These are phyloP conservation scores for Rhytidiadelphus loreus DNA, from an alignment of 225 moss, liverwort and hornwort species.

Conservation along the genomic window DNA sequence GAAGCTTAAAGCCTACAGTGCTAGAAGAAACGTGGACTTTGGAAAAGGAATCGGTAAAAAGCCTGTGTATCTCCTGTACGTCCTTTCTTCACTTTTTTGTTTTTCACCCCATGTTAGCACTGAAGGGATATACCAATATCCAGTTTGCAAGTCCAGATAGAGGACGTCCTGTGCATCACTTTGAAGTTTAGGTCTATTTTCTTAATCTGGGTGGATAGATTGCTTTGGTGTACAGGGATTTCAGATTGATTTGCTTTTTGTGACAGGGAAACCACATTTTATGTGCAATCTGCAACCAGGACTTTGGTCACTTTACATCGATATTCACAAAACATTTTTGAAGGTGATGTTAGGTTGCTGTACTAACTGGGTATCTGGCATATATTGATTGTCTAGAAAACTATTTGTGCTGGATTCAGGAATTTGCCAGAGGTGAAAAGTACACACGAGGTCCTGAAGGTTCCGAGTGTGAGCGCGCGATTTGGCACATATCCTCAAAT, in stretches of 20 bases:
- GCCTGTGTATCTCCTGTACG: conserved; percentile 72
- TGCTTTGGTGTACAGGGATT: background rate
- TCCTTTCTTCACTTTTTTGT: background rate
- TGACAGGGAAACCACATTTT: background rate
- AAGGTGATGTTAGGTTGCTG: background rate
- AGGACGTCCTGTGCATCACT: background rate
- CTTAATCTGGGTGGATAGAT: background rate
- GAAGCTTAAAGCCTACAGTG: conserved; percentile 53
- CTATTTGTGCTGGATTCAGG: conserved; percentile 1
- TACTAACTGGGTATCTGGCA: background rate
- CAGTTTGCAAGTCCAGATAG: background rate
- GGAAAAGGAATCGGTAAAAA: conserved; percentile 69
- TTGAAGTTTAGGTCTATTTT: background rate
- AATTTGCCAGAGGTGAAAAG: conserved; percentile 72
- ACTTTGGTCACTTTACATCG: background rate
- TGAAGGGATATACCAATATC: background rate
- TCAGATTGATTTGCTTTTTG: background rate
- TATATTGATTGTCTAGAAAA: background rate
- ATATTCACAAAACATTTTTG: background rate
- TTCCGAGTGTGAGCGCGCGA: conserved; percentile 77
- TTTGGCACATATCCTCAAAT: conserved; percentile 82
- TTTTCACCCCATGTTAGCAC: background rate
- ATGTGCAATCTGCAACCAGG: background rate
- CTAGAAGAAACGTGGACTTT: conserved; percentile 66
- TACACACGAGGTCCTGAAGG: conserved; percentile 46